Base-by-base conservation (phyloP, 2,329 filamentous ascomycete species). In the Paramyrothecium sp. region DNA sequence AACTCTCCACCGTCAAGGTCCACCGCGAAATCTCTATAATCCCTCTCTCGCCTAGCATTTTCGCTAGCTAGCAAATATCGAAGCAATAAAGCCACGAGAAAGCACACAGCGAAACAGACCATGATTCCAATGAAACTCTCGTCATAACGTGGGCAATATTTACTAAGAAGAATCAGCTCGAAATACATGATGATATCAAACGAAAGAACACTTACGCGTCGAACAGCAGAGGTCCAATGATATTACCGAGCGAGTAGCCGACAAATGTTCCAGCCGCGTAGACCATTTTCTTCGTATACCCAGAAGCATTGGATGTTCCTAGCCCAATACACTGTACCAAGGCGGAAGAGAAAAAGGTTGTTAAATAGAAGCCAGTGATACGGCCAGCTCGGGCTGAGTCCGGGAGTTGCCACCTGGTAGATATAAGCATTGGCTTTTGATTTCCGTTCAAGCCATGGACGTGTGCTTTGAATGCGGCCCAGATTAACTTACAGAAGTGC, bases 1-100 rank as follows among this genome's bases (percentile, higher is more conserved):
- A 75, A 65, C 51, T 77, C 73, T 50, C 76, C 73, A 47, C 75
- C 72, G 0, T 71, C 73, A 21, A 74, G 71, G 20, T 65, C 65
- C 55, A 71, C 59, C n/a, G 66, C 67, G 3, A 65, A 63, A 10
- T 70, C 57, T n/a, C 74, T 70, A 34, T 71, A 68, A 17, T 67
- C 55, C 44, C 51, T 53, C 16, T 74, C 66, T 34, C 70, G 64
- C 22, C 56, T 67, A 20, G 57, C 63, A 54, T 74, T 74, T 55
- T 74, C 60, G 13, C 60, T 53, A 3, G 55, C 65, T n/a, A 67
- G 59, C 12, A 66, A 54, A 23, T 69, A 64, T 2, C 72, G 60
- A 7, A 73, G 62, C 10, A 60, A 56, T 11, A 73, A 51, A 19
- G 71, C 67, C 2, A 70, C 57, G 0, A 70, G 56, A 13, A 72